Evolutionary conservation across 805 yeast genomes (phyloP), one percentile per base, ranked within the genome.

Genomic region (Candida parachauliodes): DNA sequence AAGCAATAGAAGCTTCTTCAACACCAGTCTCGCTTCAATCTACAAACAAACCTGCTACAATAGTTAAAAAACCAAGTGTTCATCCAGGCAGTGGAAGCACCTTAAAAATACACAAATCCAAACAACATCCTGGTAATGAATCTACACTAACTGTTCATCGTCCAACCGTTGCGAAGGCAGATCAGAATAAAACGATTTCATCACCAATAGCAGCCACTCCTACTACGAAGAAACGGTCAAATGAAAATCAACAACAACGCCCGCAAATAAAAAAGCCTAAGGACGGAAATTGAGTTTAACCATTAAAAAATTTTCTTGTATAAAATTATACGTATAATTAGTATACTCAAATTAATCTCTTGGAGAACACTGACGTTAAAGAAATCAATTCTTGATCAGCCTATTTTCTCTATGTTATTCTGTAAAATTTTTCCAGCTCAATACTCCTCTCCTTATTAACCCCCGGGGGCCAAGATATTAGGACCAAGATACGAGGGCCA

Each of bases 141-240:
- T 48, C 54, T 16, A 60, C 65, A 2, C 50, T 60, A 28, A 57
- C 59, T 7, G 64, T 61, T 6, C 61, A 52, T 34, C 49, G 60
- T 21, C 66, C 66, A 22, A 43, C 50, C 15, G 32, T 34, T 22
- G 45, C 40, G n/a, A 37, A 39, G 15, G 39, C 45, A 14, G 46
- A 41, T 8, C 44, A 29, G 21, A 36, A 32, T 31, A 36, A 32
- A 25, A 12, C 27, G n/a, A 29, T 29, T 20, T 34, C 43, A 4
- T 14, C 36, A 16, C 34, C 40, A 36, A 31, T 15, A 14, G 14
- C 28, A 19, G 3, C 32, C 7, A 4, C 16, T 10, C 26, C 22
- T 23, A 36, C 32, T 5, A 20, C 9, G 5, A 37, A 27, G 16
- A 37, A 36, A 18, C 25, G 44, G 28, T 2, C 27, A 12, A 34